Conservation (phyloP, 2,329 filamentous ascomycete genomes). For the Macrophomina pseudophaseolina region DNA sequence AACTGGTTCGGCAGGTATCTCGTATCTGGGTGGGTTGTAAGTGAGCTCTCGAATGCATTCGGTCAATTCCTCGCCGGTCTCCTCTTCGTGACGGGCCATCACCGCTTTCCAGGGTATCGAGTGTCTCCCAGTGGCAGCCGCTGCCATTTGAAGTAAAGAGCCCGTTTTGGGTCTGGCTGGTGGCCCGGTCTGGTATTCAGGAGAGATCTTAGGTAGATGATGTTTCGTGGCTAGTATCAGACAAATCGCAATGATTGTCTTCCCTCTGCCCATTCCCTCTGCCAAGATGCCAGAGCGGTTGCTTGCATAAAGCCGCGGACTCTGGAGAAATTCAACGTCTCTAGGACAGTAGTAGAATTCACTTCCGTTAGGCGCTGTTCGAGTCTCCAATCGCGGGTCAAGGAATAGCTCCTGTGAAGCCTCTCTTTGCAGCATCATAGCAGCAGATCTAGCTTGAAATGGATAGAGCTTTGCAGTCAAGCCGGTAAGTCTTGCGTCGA, state of each 20-base stretch:
- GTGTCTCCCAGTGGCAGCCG: slow-evolving; percentile 68
- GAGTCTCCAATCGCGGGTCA: slow-evolving; percentile 73
- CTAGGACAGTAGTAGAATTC: slow-evolving; percentile 74
- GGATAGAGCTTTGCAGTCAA: slow-evolving; percentile 71
- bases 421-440: slow-evolving; percentile 84
- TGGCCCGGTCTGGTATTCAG: slow-evolving; percentile 58
- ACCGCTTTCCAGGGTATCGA: slow-evolving; percentile 73
- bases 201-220: slow-evolving; percentile 69
- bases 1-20: slow-evolving; percentile 47
- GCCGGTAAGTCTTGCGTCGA: slow-evolving; percentile 54
- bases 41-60: slow-evolving; percentile 36
- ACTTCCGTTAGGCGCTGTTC: slow-evolving; percentile 64
- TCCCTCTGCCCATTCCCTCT: slow-evolving; percentile 80
- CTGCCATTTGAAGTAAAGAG: slow-evolving; percentile 76
- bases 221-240: slow-evolving; percentile 75
- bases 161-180: slow-evolving; percentile 57
- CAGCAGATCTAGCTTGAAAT: slow-evolving; percentile 81
- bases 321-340: slow-evolving; percentile 64
- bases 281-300: slow-evolving; percentile 77
- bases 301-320: slow-evolving; percentile 75
- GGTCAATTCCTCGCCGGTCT: slow-evolving; percentile 54
- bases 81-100: slow-evolving; percentile 58
- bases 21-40: slow-evolving; percentile 45
- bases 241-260: slow-evolving; percentile 82
- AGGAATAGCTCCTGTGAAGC: slow-evolving; percentile 65